Evolutionary conservation across 805 yeast species (phyloP).

Genomic region (Kregervanrija delftensis): DNA sequence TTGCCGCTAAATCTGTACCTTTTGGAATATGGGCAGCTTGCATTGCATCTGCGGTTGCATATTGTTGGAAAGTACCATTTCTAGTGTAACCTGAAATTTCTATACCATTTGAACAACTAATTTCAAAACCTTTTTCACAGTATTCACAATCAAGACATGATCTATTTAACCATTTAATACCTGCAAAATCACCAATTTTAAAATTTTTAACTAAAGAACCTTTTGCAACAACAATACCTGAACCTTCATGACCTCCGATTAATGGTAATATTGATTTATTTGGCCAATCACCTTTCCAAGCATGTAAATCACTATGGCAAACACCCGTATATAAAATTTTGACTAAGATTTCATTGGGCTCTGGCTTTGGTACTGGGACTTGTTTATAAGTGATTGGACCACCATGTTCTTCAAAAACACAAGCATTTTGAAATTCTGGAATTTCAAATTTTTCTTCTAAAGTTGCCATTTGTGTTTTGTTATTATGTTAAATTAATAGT

Average conservation of each 20-base stretch:
- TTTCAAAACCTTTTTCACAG: conserved; percentile 6
- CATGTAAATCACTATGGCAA: conserved; percentile 6
- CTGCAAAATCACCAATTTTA: conserved; percentile 54
- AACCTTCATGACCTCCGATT: conserved; percentile 7
- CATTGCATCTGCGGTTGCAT: conserved; percentile 6
- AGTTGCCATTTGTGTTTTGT: no score
- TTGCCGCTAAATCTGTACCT: conserved; percentile 2
- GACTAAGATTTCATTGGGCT: conserved; percentile 4
- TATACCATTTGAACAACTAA: conserved; percentile 2
- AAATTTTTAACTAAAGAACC: conserved; percentile 6
- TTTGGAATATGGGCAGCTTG: conserved; percentile 4
- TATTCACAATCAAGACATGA: conserved; percentile 6
- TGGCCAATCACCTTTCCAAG: conserved; percentile 41
- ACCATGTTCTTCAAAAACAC: conserved; percentile 4
- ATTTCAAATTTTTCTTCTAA: neutral
- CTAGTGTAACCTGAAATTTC: conserved; percentile 7
- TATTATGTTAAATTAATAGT: no score
- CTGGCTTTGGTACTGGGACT: conserved; percentile 4
- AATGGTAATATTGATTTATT: conserved; percentile 2
- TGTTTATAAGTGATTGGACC: conserved; percentile 5
- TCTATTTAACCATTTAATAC: conserved; percentile 43
- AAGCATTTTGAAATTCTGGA: conserved; percentile 2
- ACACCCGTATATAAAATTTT: conserved; percentile 4
- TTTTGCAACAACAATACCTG: conserved; percentile 6
- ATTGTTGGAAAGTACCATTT: conserved; percentile 5